These are phyloP conservation scores for Stephanodiscus triporus DNA, from an alignment of 108 stramenopile genomes.

Conservation along the genomic window DNA sequence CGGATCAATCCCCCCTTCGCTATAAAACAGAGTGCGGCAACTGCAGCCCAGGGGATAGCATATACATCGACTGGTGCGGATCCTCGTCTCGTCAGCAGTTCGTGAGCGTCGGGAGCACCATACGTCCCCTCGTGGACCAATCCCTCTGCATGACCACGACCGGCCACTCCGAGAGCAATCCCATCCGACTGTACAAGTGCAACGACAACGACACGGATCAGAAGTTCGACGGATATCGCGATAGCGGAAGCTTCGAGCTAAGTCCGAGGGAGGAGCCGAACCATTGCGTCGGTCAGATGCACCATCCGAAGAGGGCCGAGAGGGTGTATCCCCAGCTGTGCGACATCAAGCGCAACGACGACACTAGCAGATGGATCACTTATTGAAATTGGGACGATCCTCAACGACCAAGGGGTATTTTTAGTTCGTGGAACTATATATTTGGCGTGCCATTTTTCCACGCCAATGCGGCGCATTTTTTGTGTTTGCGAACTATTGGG, in stretches of 20 bases:
- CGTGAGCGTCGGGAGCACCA: neutral
- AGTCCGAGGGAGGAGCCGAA: neutral
- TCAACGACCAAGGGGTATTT: too few relatives aligned
- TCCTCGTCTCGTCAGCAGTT: neutral
- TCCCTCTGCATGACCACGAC: slow-evolving; percentile 13
- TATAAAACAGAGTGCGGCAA: neutral
- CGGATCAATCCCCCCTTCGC: too few relatives aligned
- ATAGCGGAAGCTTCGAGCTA: slow-evolving; percentile 26
- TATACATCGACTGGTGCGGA: neutral
- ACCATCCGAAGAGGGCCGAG: slow-evolving; percentile 40
- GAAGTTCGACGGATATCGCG: slow-evolving; percentile 4
- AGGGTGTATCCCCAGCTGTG: slow-evolving; percentile 29
- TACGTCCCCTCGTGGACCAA: neutral
- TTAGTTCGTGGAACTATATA: too few relatives aligned
- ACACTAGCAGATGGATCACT: slow-evolving; percentile 34
- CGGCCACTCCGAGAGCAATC: slow-evolving; percentile 6
- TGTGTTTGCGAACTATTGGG: too few relatives aligned
- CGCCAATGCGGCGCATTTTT: too few relatives aligned
- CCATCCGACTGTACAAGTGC: slow-evolving; percentile 10
- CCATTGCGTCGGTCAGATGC: slow-evolving; percentile 26
- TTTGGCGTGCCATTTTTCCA: too few relatives aligned
- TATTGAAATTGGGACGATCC: too few relatives aligned
- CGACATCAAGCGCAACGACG: neutral
- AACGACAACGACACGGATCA: slow-evolving; percentile 9
- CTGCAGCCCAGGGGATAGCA: neutral